Conservation (phyloP, 176 grass and related monocot species). For the Hordeum vulgare region MorexV3_pseudomolecules_assembly NC_058522.1:503639609-503640108, state of each 20-base stretch:
- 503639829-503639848: neutral
- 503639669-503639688: neutral
- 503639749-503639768: neutral
- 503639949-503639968: no score
- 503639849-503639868: neutral
- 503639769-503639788: neutral
- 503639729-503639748: neutral
- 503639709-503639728: neutral
- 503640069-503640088: no score
- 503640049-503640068: no score
- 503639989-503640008: no score
- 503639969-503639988: no score
- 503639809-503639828: neutral
- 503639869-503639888: no score
- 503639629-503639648: neutral
- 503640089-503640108: no score
- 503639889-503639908: no score
- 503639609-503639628: neutral
- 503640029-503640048: no score
- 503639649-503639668: neutral
- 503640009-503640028: no score
- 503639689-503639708: conserved; percentile 1
- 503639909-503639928: no score
- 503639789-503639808: neutral
- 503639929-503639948: no score